Base-by-base conservation (phyloP, 2,329 filamentous ascomycete species). In the Aspergillus novoparasiticus region DNA sequence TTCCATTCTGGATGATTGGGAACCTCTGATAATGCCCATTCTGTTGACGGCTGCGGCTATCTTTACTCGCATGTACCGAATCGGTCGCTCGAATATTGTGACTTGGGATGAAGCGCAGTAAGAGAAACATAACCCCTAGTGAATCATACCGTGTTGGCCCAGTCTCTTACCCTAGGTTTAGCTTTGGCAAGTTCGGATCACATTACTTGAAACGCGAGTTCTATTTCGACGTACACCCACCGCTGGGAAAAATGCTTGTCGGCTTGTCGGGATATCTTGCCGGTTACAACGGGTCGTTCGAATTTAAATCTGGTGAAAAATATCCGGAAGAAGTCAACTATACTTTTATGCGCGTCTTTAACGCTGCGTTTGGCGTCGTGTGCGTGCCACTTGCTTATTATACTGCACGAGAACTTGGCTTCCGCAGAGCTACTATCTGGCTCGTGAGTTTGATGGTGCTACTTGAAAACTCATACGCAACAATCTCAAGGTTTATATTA, bases 181-280 rank as follows among this genome's bases (percentile, higher is more conserved):
- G 80, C 69, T 82, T 82, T 68, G 80, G 80, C 59, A 99, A 99
- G 83, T 99, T 99, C 80, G 95, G 95, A 68, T 98, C 94, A 72
- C 94, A 99, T 82, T 99, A 99, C 80, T 89, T 99, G 76, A 97
- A 99, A 80, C 92, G 94, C 79, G 95, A 99, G 81, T 97, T 98
- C 85, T 99, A 99, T 86, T 99, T 99, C 82, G 92, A 96, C 85
- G 91, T 96, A 63, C 92, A 96, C 80, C 95, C 95, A 68, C 95
- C 95, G 60, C 88, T 99, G 65, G 95, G 95, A 77, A 99, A 99
- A 85, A 98, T 99, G 88, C 89, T 99, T 61, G 94, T 99, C 71
- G 95, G 95, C 66, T 86, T 99, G 58, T 98, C 95, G 8, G 95
- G 95, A 76, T 96, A 96, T 76, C 86, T 99, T 65, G 96, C 94